These are phyloP conservation scores for Porphyrellus cyaneotinctus DNA, from an alignment of 768 basidiomycete genomes.

Conservation along the genomic window DNA sequence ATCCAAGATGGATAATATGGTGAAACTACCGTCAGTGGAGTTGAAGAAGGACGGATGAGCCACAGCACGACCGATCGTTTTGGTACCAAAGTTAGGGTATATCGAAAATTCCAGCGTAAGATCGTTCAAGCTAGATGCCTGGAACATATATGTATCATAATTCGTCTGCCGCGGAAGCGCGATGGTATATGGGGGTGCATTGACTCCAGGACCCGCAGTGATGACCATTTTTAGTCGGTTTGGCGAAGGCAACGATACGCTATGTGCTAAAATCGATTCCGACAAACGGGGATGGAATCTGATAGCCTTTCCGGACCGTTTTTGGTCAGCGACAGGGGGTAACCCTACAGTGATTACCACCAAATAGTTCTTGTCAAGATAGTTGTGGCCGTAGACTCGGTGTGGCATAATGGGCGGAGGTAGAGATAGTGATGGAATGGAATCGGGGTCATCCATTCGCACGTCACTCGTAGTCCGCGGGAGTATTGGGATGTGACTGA, in stretches of 20 bases:
- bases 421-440: conserved; percentile 90
- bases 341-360: conserved; percentile 80
- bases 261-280: conserved; percentile 62
- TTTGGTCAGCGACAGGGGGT: conserved; percentile 36
- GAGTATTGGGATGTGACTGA: conserved; percentile 17
- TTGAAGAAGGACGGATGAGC: conserved; percentile 73
- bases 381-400: conserved; percentile 95
- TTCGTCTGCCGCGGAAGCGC: conserved; percentile 76
- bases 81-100: conserved; percentile 96
- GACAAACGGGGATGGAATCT: conserved; percentile 72
- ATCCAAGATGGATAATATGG: conserved; percentile 81
- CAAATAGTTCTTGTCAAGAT: conserved; percentile 80
- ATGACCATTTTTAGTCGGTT: conserved; percentile 89
- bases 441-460: conserved; percentile 71
- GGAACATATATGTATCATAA: conserved; percentile 78
- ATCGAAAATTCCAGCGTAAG: conserved; percentile 89
- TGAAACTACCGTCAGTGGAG: conserved; percentile 49
- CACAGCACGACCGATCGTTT: conserved; percentile 90
- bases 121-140: conserved; percentile 66
- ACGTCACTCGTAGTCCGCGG: conserved; percentile 30
- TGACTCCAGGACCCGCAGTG: conserved; percentile 79
- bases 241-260: conserved; percentile 65
- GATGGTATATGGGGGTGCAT: conserved; percentile 86
- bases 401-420: conserved; percentile 99
- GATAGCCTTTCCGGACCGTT: conserved; percentile 45